Percentiles rank a stretch among this genome's conserved stretches.
These are phyloP conservation scores for Pseudogymnoascus sp. DNA, from an alignment of 2,329 filamentous ascomycete genomes.

Conservation along the genomic window DNA sequence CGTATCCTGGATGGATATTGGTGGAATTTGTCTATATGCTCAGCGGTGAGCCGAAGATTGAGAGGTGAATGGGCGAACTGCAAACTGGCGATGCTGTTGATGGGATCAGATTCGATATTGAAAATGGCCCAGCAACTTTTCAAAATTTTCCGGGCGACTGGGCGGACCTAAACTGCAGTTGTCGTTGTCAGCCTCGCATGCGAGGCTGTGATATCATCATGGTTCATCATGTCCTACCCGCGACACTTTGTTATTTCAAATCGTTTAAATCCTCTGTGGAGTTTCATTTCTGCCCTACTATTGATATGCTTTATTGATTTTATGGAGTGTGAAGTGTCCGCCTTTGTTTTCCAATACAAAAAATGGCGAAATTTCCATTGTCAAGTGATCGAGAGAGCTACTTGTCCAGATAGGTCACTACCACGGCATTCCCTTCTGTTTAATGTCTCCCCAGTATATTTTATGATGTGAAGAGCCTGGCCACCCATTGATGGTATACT, in stretches of 20 bases:
- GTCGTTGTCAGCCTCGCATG: constrained; percentile 6
- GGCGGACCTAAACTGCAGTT: constrained; percentile 5
- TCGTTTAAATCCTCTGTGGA: not conserved
- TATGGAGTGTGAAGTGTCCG: not conserved
- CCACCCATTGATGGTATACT: not conserved
- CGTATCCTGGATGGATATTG: not conserved
- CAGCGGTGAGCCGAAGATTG: not conserved
- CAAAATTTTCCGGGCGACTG: constrained; percentile 6
- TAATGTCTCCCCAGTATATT: too few relatives aligned
- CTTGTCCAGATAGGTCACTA: too few relatives aligned
- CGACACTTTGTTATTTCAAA: not conserved
- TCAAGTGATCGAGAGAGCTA: not conserved
- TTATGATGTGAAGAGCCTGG: not conserved
- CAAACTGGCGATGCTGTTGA: constrained; percentile 4
- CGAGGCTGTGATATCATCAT: not conserved
- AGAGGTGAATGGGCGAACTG: not conserved
- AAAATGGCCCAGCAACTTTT: constrained; percentile 9
- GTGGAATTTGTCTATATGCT: not conserved
- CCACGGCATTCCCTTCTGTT: too few relatives aligned
- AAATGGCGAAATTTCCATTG: not conserved
- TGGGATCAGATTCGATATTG: not conserved
- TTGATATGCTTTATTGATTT: not conserved
- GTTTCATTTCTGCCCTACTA: not conserved
- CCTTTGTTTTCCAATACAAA: not conserved
- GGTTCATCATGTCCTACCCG: not conserved